Evolutionary conservation across 345 rosid species (phyloP), one percentile per base, ranked within the genome.

Genomic region (Lepidium aucheri): DNA sequence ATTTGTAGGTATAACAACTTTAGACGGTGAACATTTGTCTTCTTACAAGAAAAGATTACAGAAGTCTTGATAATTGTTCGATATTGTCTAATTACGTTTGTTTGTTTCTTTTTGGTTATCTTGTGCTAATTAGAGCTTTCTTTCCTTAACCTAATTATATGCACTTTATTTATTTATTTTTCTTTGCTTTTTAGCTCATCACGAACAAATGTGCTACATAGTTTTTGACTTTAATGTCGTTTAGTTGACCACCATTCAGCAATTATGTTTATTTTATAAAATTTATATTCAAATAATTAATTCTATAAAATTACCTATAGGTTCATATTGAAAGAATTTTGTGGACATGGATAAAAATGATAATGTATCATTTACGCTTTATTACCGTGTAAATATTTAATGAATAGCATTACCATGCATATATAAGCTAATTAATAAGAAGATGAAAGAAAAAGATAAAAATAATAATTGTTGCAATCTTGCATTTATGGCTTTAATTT

Each of bases 171-270:
- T 38, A 0, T 11, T 15, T 35, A 12, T n/a, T 47, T 24, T 8
- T 9, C n/a, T 30, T 40, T 64, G 28, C n/a, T 65, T 44, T 59
- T 20, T 52, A 52, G 41, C 39, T n/a, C 32, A 59, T 51, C 67
- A 20, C 36, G n/a, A 51, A 20, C 52, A 32, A 60, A 51, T 38
- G 53, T 43, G 54, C 36, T 42, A 52, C 74, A 60, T 45, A 7
- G 20, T 22, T 60, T 50, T 69, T 69, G 67, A 69, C 72, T 57
- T 35, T 26, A 17, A 16, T 38, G 47, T 38, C 49, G 20, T 36
- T 44, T 54, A 55, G 62, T 54, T 41, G 42, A 5, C 55, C 47
- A 26, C 33, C 58, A 68, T 38, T 28, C 49, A 67, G 22, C 20
- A 46, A 26, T 45, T 44, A 24, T 34, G 42, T 43, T 46, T 22